These are phyloP conservation scores for Fulvia fulva DNA, from an alignment of 2,329 filamentous ascomycete species.

Conservation along the genomic window DNA sequence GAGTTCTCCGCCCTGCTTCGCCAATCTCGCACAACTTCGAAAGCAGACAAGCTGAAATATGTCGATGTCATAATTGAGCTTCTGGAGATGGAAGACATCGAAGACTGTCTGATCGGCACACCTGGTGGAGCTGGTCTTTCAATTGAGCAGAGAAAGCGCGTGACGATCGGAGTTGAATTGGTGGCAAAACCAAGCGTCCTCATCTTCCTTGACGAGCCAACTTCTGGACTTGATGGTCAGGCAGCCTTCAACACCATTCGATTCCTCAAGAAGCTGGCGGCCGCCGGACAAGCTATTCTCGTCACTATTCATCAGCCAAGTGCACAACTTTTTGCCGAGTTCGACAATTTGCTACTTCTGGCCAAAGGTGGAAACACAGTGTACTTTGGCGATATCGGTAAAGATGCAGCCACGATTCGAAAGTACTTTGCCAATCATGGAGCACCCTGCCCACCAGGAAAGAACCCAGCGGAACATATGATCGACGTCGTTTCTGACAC, in stretches of 20 bases:
- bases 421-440: conserved; percentile 53
- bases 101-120: conserved; percentile 59
- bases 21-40: conserved; percentile 54
- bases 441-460: conserved; percentile 47
- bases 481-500: conserved; percentile 43
- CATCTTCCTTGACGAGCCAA: conserved; percentile 60
- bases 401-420: conserved; percentile 38
- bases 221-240: conserved; percentile 57
- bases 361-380: conserved; percentile 60
- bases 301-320: conserved; percentile 69
- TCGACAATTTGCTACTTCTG: conserved; percentile 61
- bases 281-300: conserved; percentile 62
- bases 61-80: conserved; percentile 60
- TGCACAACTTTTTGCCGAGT: conserved; percentile 61
- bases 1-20: conserved; percentile 62
- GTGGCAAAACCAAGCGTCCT: conserved; percentile 56
- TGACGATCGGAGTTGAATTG: conserved; percentile 55
- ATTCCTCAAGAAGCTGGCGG: conserved; percentile 62
- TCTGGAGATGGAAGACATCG: conserved; percentile 62
- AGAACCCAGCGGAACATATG: conserved; percentile 54
- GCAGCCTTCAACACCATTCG: conserved; percentile 63
- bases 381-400: conserved; percentile 59
- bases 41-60: conserved; percentile 62
- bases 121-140: conserved; percentile 50
- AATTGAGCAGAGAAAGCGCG: conserved; percentile 52